Evolutionary conservation across 1,284 basidiomycete species (phyloP).

Genomic region (Ustilago shanxiensis): DNA sequence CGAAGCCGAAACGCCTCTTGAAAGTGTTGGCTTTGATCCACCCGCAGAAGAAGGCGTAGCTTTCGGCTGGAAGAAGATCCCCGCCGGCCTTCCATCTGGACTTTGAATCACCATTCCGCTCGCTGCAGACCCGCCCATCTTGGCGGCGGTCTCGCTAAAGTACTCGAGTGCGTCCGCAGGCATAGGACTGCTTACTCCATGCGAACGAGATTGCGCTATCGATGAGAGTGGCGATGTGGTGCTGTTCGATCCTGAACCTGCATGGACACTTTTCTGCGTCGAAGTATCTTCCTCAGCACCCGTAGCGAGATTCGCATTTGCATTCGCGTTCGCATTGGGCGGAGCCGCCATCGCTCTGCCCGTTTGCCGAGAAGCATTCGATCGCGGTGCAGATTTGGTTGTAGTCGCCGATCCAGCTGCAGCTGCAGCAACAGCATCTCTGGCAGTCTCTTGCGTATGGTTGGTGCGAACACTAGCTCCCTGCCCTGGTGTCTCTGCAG

Average conservation of each 20-base stretch:
- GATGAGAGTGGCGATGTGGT: conserved; percentile 12
- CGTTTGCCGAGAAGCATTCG: conserved; percentile 15
- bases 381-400: conserved; percentile 19
- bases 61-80: conserved; percentile 91
- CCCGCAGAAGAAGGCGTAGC: conserved; percentile 23
- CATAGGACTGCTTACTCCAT: conserved; percentile 52
- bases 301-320: background rate
- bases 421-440: background rate
- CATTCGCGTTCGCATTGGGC: background rate
- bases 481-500: conserved; percentile 9
- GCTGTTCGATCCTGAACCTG: conserved; percentile 17
- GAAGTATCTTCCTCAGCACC: conserved; percentile 16
- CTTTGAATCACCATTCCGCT: conserved; percentile 91
- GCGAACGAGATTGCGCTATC: conserved; percentile 18
- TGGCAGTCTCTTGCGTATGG: conserved; percentile 15
- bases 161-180: conserved; percentile 82
- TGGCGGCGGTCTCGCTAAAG: conserved; percentile 80
- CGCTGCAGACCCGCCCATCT: conserved; percentile 80
- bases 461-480: conserved; percentile 16
- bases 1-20: conserved; percentile 33
- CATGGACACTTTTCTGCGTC: conserved; percentile 17
- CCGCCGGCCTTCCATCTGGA: conserved; percentile 90
- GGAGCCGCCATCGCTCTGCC: background rate
- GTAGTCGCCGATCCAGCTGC: conserved; percentile 14
- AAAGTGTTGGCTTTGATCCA: conserved; percentile 32